Base-by-base conservation (phyloP, 2,329 filamentous ascomycete species). In the Pleurostoma richardsiae region DNA sequence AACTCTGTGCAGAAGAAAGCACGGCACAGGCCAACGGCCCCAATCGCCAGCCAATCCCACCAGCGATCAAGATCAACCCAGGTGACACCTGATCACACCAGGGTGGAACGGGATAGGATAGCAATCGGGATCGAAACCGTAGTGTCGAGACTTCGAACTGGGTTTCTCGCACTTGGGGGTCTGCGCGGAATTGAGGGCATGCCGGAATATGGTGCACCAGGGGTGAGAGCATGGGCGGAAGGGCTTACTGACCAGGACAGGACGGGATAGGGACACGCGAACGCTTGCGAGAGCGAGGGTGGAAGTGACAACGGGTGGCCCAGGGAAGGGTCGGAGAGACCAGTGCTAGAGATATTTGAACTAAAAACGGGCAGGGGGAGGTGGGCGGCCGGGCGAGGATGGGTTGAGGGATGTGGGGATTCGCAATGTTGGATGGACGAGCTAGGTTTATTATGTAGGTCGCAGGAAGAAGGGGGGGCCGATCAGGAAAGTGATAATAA, bases 61-160 rank as follows among this genome's bases (percentile, higher is more conserved):
- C n/a, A 8, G n/a, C 8, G 33, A 36, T 36, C 33, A 36, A 36
- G 33, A 36, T 36, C 33, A 36, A 36, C 33, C 8, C 33, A n/a
- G n/a, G 33, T n/a, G 33, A 36, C n/a, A 36, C 33, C n/a, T 8
- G n/a, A 8, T 36, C 33, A n/a, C 8, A 36, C n/a, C 8, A n/a
- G n/a, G 33, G 33, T 36, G 33, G 33, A 36, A n/a, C 33, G 33
- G 19, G 19, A 19, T 19, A 19, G 19, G 33, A 8, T 36, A 36
- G 33, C 8, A 36, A n/a, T 36, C 33, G 33, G 63, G 65, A 68
- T 57, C 56, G 54, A 59, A 59, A 59, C 65, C 59, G 63, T 62
- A 54, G 59, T 59, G 61, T 62, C 56, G 65, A 63, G 59, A 60
- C 60, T 63, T 55, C 60, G 60, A 66, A 36, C 60, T 64, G 58